Evolutionary conservation across 305 asterid species (phyloP), one percentile per base, ranked within the genome.

Genomic region (Solanum hybrid): DNA sequence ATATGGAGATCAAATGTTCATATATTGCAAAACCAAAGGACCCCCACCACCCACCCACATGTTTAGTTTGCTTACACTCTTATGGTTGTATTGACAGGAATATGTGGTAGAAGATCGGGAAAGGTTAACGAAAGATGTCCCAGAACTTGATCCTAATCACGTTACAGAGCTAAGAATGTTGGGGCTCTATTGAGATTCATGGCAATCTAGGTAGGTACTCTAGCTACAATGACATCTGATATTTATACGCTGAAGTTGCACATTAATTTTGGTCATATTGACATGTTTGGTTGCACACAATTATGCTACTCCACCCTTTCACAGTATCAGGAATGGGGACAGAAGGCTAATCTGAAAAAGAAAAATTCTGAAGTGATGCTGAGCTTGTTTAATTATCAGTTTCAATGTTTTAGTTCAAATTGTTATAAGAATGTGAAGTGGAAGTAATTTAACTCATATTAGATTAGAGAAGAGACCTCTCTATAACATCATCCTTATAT

Each of bases 61-160:
- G 32, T 41, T 89, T 89, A 65, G 15, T 65, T 6, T n/a, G 87
- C 27, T 89, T 39, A 24, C 41, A 79, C 31, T 89, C 77, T n/a
- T 24, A 24, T 27, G 89, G n/a, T 87, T 86, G 26, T 80, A 85
- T 77, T 65, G 87, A 76, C 94, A 97, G 99, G 99, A 97, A 91
- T 97, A 95, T 88, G 94, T 97, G 86, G 99, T 97, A 86, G 96
- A 96, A 96, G 99, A 96, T 92, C 94, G 97, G 31, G 99, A 96
- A 92, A 92, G 94, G 65, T 61, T 89, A 33, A 92, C 90, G 89
- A 95, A 95, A 91, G 96, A 92, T 11, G 92, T 89, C 72, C 94
- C 92, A 10, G 91, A 87, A 76, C 93, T 93, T 31, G 92, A 91
- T 51, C 91, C 93, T 79, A 91, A 92, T 82, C 94, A 93, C 34